Percentiles rank a stretch among this genome's conserved stretches.
Conservation (phyloP, 202 grass and related monocot species). For the Musa balbisiana region DNA sequence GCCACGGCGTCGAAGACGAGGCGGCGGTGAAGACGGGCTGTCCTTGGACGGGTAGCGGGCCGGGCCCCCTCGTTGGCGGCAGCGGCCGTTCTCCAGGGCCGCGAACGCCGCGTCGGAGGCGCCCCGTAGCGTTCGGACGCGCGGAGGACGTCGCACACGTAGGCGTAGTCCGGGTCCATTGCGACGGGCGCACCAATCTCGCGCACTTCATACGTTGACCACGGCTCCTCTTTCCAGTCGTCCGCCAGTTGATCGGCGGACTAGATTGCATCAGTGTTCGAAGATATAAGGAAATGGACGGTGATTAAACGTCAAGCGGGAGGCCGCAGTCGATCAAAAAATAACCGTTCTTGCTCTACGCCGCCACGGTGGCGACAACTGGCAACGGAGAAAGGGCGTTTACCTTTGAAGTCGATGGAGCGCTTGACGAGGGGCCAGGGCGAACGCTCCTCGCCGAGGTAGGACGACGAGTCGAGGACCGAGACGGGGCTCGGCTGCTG, state of each 20-base stretch:
- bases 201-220: not conserved
- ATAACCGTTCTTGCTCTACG: not conserved
- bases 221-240: constrained; percentile 8
- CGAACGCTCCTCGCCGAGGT: constrained; percentile 7
- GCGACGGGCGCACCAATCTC: not conserved
- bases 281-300: not conserved
- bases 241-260: constrained; percentile 4
- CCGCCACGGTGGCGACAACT: no score
- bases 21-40: constrained; percentile 29
- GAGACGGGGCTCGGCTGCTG: constrained; percentile 26
- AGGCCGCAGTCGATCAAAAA: not conserved
- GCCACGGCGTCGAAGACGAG: constrained; percentile 45
- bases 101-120: not conserved
- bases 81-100: constrained; percentile 3
- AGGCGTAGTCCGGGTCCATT: constrained; percentile 23
- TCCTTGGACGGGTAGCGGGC: not conserved
- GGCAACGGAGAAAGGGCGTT: not conserved
- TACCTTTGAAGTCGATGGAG: constrained; percentile 19
- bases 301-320: not conserved
- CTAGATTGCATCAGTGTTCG: not conserved
- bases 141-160: constrained; percentile 14
- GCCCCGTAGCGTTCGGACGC: not conserved
- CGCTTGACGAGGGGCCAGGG: constrained; percentile 4
- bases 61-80: not conserved
- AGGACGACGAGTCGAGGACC: constrained; percentile 13